These are phyloP conservation scores for Kazachstania taianensis DNA, from an alignment of 805 yeast species.

Conservation along the genomic window DNA sequence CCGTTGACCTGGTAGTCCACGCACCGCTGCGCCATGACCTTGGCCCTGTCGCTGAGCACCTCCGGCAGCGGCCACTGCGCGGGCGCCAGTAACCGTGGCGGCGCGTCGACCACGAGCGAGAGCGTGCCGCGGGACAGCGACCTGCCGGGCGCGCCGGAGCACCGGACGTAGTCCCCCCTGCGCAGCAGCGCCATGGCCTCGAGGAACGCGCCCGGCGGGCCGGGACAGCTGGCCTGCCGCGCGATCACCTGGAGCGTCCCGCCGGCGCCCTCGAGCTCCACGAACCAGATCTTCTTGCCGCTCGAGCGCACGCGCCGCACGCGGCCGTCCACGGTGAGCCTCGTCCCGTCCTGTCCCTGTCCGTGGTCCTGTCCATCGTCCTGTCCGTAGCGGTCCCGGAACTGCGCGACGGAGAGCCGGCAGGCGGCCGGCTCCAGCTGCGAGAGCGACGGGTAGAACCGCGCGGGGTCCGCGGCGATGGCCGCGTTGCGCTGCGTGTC, in stretches of 20 bases:
- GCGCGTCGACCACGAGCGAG: slow-evolving; percentile 48
- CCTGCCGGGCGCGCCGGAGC: slow-evolving; percentile 60
- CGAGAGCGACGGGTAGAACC: slow-evolving; percentile 24
- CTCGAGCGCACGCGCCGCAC: slow-evolving; percentile 23
- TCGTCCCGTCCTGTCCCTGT: not conserved
- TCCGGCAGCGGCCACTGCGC: slow-evolving; percentile 65
- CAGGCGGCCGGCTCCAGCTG: not conserved
- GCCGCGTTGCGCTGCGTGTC: slow-evolving; percentile 14
- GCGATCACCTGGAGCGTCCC: slow-evolving; percentile 16
- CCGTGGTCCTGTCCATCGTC: not conserved
- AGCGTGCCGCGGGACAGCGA: slow-evolving; percentile 62
- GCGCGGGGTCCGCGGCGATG: slow-evolving; percentile 8
- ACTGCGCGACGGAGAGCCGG: slow-evolving; percentile 3
- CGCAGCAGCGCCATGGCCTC: slow-evolving; percentile 31
- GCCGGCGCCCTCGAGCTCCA: slow-evolving; percentile 3
- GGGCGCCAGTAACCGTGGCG: slow-evolving; percentile 51
- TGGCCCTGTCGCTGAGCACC: slow-evolving; percentile 41
- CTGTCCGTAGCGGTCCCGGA: not conserved
- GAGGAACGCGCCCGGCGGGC: slow-evolving; percentile 4
- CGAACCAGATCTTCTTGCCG: slow-evolving; percentile 27
- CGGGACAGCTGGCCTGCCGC: slow-evolving; percentile 10
- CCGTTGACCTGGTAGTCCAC: slow-evolving; percentile 61
- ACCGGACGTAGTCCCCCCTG: slow-evolving; percentile 63
- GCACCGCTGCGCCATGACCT: slow-evolving; percentile 58
- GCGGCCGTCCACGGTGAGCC: slow-evolving; percentile 12